Conservation (phyloP, 306 rosid genomes). For the Abrus pulchellus region DNA sequence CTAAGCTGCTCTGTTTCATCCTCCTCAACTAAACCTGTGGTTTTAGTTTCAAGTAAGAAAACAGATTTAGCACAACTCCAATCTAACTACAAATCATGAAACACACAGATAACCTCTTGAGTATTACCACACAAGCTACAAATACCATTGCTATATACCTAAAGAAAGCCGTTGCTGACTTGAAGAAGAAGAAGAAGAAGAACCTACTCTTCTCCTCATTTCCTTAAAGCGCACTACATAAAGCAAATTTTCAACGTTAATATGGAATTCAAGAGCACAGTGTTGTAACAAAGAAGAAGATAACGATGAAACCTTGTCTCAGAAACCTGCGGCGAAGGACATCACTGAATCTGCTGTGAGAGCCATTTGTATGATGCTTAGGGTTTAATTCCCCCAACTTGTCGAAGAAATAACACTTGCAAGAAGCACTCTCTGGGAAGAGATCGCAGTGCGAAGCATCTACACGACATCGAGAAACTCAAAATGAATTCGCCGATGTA, state of each 20-base stretch:
- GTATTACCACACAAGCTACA: neutral
- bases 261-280: neutral
- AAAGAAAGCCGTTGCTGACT: conserved; percentile 53
- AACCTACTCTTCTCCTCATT: conserved; percentile 62
- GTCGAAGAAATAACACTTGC: conserved; percentile 92
- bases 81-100: conserved; percentile 23
- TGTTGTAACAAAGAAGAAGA: neutral
- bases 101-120: neutral
- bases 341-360: conserved; percentile 72
- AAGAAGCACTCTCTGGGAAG: conserved; percentile 75
- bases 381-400: conserved; percentile 66
- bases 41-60: conserved; percentile 28
- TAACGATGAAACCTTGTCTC: conserved; percentile 70
- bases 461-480: conserved; percentile 47
- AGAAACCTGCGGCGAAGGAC: conserved; percentile 91
- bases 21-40: conserved; percentile 62
- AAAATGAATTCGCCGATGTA: neutral
- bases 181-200: conserved; percentile 49
- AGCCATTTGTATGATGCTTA: conserved; percentile 52
- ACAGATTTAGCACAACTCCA: conserved; percentile 12
- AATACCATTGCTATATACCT: conserved; percentile 55
- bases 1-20: conserved; percentile 83
- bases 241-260: conserved; percentile 31
- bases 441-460: conserved; percentile 77
- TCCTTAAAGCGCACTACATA: conserved; percentile 77